phyloP scores from a whole-genome alignment of 139 green algal species.

The Mesotaenium endlicherianum region DNA sequence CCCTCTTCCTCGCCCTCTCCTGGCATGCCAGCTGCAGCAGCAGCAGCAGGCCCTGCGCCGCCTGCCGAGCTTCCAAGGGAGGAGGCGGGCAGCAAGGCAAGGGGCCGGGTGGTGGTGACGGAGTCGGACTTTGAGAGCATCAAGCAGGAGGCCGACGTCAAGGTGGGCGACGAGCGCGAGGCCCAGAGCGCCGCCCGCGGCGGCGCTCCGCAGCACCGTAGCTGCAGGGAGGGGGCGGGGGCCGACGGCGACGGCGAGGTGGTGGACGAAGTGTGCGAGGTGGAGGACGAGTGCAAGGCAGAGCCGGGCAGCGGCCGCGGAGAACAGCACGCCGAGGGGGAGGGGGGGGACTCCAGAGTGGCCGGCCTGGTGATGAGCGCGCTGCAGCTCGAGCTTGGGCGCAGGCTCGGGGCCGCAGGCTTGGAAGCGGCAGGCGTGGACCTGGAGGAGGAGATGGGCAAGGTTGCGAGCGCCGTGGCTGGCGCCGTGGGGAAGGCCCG shows the following conservation, averaged over 20 bases:
- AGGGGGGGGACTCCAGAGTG: neutral
- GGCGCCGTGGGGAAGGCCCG: neutral
- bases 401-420: neutral
- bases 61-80: no score
- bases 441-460: neutral
- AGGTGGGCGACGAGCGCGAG: no score
- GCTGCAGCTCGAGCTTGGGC: neutral
- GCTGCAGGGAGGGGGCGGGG: neutral
- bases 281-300: neutral
- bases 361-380: neutral
- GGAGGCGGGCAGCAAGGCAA: no score
- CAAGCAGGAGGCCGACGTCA: no score
- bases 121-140: no score
- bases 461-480: neutral
- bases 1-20: no score
- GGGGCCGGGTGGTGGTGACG: no score
- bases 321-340: neutral
- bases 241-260: neutral
- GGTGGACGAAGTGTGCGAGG: neutral
- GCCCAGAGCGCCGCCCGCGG: no score
- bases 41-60: no score
- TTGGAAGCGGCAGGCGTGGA: neutral
- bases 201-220: neutral
- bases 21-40: no score
- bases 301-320: neutral